Conservation (phyloP, 225 moss, liverwort and hornwort species). For the Marchantia paleacea region DNA sequence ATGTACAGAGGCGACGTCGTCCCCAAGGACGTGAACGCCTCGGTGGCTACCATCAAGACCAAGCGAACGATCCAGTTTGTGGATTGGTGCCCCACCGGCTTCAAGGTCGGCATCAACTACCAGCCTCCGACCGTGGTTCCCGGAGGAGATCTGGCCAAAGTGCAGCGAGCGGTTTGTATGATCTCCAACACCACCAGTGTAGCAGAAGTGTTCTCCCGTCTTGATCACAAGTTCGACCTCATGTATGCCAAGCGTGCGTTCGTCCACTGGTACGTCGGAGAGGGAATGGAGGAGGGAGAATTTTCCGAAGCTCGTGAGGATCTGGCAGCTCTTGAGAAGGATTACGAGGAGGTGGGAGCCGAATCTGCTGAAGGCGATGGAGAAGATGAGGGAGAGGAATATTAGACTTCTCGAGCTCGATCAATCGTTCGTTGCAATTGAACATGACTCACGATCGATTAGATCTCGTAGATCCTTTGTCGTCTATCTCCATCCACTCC, state of each 20-base stretch:
- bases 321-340: slow-evolving; percentile 22
- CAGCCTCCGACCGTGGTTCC: slow-evolving; percentile 38
- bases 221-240: slow-evolving; percentile 28
- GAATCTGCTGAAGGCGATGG: slow-evolving; percentile 28
- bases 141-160: slow-evolving; percentile 34
- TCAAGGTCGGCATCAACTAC: slow-evolving; percentile 43
- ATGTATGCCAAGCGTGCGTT: slow-evolving; percentile 33
- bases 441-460: not conserved
- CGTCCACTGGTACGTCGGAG: slow-evolving; percentile 38
- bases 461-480: not conserved
- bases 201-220: slow-evolving; percentile 30
- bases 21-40: slow-evolving; percentile 26
- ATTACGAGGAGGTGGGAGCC: slow-evolving; percentile 31
- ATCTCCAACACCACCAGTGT: slow-evolving; percentile 36
- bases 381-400: slow-evolving; percentile 20
- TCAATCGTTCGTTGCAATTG: not conserved
- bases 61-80: slow-evolving; percentile 38
- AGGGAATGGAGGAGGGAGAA: slow-evolving; percentile 43
- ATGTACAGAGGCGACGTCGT: slow-evolving; percentile 22
- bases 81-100: slow-evolving; percentile 44
- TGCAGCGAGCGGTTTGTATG: slow-evolving; percentile 34
- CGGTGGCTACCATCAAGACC: slow-evolving; percentile 40
- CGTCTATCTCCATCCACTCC: not conserved
- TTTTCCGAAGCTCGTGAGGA: slow-evolving; percentile 37
- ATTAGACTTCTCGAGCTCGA: not conserved